These are phyloP conservation scores for Agaricus blazei DNA, from an alignment of 768 basidiomycete species.

Conservation along the genomic window DNA sequence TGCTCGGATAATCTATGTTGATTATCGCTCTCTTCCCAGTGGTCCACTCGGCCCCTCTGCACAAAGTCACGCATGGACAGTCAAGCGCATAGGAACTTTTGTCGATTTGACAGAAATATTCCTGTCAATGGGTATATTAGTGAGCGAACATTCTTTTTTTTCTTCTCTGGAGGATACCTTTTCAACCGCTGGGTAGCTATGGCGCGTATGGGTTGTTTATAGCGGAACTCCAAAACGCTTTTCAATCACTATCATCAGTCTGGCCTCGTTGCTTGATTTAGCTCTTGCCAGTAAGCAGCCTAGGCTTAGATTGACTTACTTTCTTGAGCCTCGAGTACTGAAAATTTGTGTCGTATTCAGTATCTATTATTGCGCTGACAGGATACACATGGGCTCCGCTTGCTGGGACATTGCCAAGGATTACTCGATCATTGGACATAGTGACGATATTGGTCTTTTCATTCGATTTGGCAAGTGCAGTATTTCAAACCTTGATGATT, in stretches of 20 bases:
- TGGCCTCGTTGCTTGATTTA: background rate
- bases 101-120: background rate
- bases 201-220: background rate
- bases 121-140: background rate
- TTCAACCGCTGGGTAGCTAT: background rate
- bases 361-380: background rate
- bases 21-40: background rate
- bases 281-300: background rate
- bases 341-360: too few species aligned
- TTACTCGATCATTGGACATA: too few species aligned
- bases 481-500: background rate
- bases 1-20: background rate
- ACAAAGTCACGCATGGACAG: background rate
- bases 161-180: background rate
- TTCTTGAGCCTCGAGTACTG: background rate
- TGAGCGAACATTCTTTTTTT: background rate
- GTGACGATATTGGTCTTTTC: background rate
- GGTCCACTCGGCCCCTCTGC: background rate
- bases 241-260: background rate
- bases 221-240: background rate
- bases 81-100: too few species aligned
- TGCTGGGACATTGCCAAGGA: background rate
- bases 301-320: background rate
- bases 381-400: too few species aligned
- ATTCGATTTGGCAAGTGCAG: background rate